phyloP scores from a whole-genome alignment of 495 filamentous ascomycete species.

The Astrothelium subdiscretum region DNA sequence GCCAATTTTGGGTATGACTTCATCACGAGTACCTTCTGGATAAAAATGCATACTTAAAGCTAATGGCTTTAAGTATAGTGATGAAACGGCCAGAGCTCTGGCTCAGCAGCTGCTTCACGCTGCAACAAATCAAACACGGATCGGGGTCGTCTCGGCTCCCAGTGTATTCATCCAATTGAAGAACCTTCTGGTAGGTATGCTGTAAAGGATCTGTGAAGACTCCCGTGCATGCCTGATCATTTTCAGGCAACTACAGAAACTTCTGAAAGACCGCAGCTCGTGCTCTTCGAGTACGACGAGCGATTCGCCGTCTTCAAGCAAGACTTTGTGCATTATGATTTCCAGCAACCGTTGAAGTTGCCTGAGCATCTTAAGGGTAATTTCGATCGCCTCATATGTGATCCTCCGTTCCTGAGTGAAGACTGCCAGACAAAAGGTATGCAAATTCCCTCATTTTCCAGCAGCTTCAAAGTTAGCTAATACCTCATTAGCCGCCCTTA shows the following conservation, averaged over 20 bases:
- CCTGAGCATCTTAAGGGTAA: slow-evolving; percentile 49
- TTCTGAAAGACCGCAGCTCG: slow-evolving; percentile 36
- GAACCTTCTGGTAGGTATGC: slow-evolving; percentile 50
- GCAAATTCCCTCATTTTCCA: slow-evolving; percentile 2
- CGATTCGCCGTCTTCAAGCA: slow-evolving; percentile 55
- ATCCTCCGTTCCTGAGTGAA: slow-evolving; percentile 67
- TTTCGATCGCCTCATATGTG: slow-evolving; percentile 56
- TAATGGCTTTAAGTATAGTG: slow-evolving; percentile 38
- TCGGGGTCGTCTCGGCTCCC: slow-evolving; percentile 63
- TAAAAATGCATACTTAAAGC: slow-evolving; percentile 24
- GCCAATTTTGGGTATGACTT: slow-evolving; percentile 60
- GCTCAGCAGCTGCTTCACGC: slow-evolving; percentile 51
- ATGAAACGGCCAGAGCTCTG: slow-evolving; percentile 50
- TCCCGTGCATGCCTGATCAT: background rate
- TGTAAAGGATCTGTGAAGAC: background rate
- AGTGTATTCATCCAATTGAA: slow-evolving; percentile 65
- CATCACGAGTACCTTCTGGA: background rate
- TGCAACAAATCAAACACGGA: slow-evolving; percentile 38
- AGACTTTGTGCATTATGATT: slow-evolving; percentile 66
- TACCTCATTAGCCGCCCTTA: slow-evolving; percentile 48
- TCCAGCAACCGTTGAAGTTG: slow-evolving; percentile 49
- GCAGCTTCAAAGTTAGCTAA: slow-evolving; percentile 1
- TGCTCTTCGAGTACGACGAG: slow-evolving; percentile 58
- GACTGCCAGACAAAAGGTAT: slow-evolving; percentile 72
- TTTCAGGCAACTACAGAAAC: background rate